Evolutionary conservation across 208 protist species (phyloP), one percentile per base, ranked within the genome.

Genomic region (Kentomonas sorsogonicus): DNA sequence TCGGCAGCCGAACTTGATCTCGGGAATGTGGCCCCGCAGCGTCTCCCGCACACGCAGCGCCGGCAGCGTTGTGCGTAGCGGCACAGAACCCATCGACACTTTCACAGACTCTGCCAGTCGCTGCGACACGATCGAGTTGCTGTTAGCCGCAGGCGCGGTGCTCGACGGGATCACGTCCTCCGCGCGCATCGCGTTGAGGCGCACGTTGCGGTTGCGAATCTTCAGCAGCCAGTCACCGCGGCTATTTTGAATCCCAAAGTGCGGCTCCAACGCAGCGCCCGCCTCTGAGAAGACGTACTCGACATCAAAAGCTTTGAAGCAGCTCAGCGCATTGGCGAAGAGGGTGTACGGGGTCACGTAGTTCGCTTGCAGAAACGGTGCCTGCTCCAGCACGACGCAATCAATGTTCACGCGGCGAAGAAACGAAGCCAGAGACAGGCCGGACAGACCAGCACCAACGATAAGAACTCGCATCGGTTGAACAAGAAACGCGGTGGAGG

Each of bases 301-400:
- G 69, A 95, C 73, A 22, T 54, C 79, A 57, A 91, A 95, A 0
- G 89, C 89, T 55, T 91, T 91, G 60, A 79, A 95, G 53, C 89
- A 95, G 53, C 83, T 95, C 13, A 95, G 62, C 1, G 89, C 89
- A 64, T 91, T 92, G 10, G 89, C 89, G 57, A 82, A 95, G 23
- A 95, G 69, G 0, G 69, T 80, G 43, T 87, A 81, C 0, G 88
- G 88, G 10, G 66, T 16, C 11, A 76, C 59, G 63, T 89, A 91
- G 44, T 60, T 55, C 1, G 83, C 79, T 15, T 83, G 53, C 26
- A 90, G 55, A 68, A 80, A 86, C 2, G 85, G 78, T 16, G 78
- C 58, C 60, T 95, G 77, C 60, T 95, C 89, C 0, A 95, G 56
- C 2, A 95, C 85, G n/a, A 95, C 72, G 52, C 80, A 90, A 41